A percentile compares a stretch with the other conserved stretches of the same genome.
These are phyloP conservation scores for Pyracantha coccinea DNA, from an alignment of 331 rosid genomes.

Conservation along the genomic window DNA sequence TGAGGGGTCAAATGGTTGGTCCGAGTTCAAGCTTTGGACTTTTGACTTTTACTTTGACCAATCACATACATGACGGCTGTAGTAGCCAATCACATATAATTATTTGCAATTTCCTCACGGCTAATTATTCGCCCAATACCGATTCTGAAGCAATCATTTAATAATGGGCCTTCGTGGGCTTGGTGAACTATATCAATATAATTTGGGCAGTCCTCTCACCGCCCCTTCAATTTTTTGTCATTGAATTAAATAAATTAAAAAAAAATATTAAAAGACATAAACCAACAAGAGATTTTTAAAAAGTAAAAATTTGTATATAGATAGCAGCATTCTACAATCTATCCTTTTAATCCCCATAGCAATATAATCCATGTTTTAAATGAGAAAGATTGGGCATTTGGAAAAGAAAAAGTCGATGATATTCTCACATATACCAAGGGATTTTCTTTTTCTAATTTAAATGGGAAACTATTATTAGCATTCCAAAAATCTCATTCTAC, in stretches of 20 bases:
- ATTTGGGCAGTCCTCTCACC: too few relatives aligned
- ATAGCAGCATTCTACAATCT: too few relatives aligned
- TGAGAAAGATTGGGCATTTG: constrained; percentile 19
- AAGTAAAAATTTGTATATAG: too few relatives aligned
- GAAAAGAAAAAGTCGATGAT: constrained; percentile 34
- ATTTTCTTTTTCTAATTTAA: constrained; percentile 13
- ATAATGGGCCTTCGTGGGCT: not conserved
- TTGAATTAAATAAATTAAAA: too few relatives aligned
- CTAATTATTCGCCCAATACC: not conserved
- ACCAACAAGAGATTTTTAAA: too few relatives aligned
- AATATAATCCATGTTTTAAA: not conserved
- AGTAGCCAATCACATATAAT: not conserved
- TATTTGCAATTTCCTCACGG: too few relatives aligned
- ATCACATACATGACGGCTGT: not conserved
- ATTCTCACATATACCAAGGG: constrained; percentile 38
- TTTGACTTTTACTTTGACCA: not conserved
- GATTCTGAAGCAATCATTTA: not conserved
- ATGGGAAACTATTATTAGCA: too few relatives aligned
- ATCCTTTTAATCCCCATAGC: not conserved
- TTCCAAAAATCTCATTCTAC: too few relatives aligned
- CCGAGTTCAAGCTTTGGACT: not conserved
- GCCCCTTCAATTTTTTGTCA: too few relatives aligned
- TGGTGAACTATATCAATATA: too few relatives aligned
- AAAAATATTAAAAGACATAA: too few relatives aligned
- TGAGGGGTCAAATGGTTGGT: not conserved